A percentile compares a stretch with the other conserved stretches of the same genome.
Evolutionary conservation across 495 filamentous ascomycete genomes (phyloP).

Genomic region (Lophiotrema nucula): DNA sequence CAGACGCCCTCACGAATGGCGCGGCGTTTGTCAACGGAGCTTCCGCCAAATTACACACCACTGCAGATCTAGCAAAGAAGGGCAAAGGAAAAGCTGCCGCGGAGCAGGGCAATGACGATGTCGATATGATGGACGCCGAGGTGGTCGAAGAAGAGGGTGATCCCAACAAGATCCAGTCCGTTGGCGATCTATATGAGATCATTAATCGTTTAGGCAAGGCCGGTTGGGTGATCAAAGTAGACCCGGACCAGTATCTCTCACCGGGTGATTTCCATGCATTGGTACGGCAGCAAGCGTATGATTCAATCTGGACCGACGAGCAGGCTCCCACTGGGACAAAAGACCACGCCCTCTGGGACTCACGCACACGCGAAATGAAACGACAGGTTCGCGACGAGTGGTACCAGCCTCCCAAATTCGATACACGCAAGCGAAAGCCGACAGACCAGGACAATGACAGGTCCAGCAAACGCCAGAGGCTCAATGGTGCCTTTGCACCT

Average conservation of each 20-base stretch:
- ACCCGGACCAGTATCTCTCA: slow-evolving; percentile 11
- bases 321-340: too few species aligned
- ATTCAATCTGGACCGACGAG: too few species aligned
- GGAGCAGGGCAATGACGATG: too few species aligned
- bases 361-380: too few species aligned
- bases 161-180: slow-evolving; percentile 5
- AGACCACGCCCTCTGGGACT: too few species aligned
- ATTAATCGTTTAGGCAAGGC: slow-evolving; percentile 10
- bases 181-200: slow-evolving; percentile 7
- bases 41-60: background rate
- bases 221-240: slow-evolving; percentile 20
- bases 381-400: background rate
- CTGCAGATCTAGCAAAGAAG: slow-evolving; percentile 1
- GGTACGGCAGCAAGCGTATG: slow-evolving; percentile 6
- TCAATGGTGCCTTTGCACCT: background rate
- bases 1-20: too few species aligned
- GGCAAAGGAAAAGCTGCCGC: too few species aligned
- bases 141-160: background rate
- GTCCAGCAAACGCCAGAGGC: background rate
- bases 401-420: background rate
- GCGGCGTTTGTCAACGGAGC: slow-evolving; percentile 2
- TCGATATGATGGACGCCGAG: background rate
- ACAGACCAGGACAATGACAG: background rate
- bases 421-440: slow-evolving; percentile 15
- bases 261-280: slow-evolving; percentile 16